phyloP scores from a whole-genome alignment of 2,329 filamentous ascomycete genomes.

The Coniochaeta ligniaria region DNA sequence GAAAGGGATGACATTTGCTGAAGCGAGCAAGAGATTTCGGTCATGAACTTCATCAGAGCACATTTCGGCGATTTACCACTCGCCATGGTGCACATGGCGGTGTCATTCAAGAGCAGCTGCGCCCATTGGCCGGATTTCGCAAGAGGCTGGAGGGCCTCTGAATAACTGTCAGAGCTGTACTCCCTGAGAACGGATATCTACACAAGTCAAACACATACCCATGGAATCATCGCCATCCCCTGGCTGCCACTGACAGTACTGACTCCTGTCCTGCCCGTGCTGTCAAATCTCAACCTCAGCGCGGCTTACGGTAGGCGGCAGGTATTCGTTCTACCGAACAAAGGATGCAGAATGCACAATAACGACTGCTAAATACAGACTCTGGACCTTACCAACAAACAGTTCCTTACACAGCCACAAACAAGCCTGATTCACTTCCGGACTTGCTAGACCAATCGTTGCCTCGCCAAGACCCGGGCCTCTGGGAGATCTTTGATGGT shows the following conservation, averaged over 20 bases:
- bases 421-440: neutral
- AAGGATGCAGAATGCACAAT: too few relatives aligned
- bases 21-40: conserved; percentile 35
- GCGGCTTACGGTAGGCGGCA: neutral
- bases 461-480: neutral
- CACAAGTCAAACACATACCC: neutral
- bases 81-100: too few relatives aligned
- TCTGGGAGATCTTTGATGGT: neutral
- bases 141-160: too few relatives aligned
- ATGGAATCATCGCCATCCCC: neutral
- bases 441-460: neutral
- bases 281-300: neutral
- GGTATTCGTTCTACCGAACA: neutral
- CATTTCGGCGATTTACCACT: too few relatives aligned
- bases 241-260: too few relatives aligned
- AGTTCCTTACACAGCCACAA: neutral
- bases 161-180: too few relatives aligned
- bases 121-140: too few relatives aligned
- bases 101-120: too few relatives aligned
- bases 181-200: too few relatives aligned
- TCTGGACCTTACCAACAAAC: too few relatives aligned
- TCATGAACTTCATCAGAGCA: conserved; percentile 2
- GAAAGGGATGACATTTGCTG: conserved; percentile 33
- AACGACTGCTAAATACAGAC: neutral
- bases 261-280: too few relatives aligned